Conservation (phyloP, 2,329 filamentous ascomycete species). For the Curvularia sp. region DNA sequence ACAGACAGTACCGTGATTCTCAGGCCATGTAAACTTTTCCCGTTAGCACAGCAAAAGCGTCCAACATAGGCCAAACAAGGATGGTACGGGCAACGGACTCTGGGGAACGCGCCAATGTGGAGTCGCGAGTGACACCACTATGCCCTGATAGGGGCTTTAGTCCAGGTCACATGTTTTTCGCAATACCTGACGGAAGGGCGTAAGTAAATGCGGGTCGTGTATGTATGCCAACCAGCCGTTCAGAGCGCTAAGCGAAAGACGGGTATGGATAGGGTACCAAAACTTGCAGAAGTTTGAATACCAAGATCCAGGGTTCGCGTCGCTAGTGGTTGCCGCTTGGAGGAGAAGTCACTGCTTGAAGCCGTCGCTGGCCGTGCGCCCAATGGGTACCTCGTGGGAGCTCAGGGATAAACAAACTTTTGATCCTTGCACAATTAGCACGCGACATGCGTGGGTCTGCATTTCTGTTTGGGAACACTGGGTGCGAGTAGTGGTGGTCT, state of each 20-base stretch:
- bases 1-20: background rate
- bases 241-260: slow-evolving; percentile 22
- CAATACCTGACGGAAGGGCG: slow-evolving; percentile 29
- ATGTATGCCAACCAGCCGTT: slow-evolving; percentile 15
- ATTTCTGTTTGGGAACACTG: background rate
- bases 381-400: slow-evolving; percentile 31
- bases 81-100: background rate
- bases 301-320: slow-evolving; percentile 25
- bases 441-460: background rate
- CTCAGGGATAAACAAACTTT: slow-evolving; percentile 19
- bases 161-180: slow-evolving; percentile 34
- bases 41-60: background rate
- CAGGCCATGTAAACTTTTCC: background rate
- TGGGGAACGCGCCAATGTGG: slow-evolving; percentile 1
- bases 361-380: slow-evolving; percentile 27
- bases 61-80: background rate
- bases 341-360: slow-evolving; percentile 11
- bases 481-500: background rate
- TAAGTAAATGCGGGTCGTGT: slow-evolving; percentile 23
- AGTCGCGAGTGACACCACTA: slow-evolving; percentile 2
- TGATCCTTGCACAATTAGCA: slow-evolving; percentile 11
- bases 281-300: slow-evolving; percentile 20
- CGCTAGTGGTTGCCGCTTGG: slow-evolving; percentile 26
- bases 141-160: background rate
- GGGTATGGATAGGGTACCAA: slow-evolving; percentile 25